These are phyloP conservation scores for Trichoderma sp. DNA, from an alignment of 2,329 filamentous ascomycete species.

Conservation along the genomic window DNA sequence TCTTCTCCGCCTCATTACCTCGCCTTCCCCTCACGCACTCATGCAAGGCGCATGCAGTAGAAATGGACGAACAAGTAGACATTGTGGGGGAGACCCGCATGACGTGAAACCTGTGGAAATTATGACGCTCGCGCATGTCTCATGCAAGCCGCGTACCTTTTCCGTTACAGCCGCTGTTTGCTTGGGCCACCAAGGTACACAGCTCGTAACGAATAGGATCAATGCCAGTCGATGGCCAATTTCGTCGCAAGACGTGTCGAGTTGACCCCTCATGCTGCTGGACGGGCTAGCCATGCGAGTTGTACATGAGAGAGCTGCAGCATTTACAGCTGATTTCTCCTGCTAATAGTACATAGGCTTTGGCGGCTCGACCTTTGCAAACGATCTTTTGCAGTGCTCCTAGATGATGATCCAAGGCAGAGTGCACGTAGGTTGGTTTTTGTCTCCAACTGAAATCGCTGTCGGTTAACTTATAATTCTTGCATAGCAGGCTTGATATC, in stretches of 20 bases:
- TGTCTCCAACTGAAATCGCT: neutral
- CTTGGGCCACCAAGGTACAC: neutral
- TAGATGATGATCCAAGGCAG: neutral
- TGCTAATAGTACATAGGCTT: neutral
- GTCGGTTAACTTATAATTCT: neutral
- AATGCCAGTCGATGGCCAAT: neutral
- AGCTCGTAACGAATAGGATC: neutral
- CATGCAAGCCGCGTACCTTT: constrained; percentile 14
- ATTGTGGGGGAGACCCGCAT: constrained; percentile 19
- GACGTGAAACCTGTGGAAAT: neutral
- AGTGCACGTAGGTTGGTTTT: neutral
- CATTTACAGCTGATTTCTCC: neutral
- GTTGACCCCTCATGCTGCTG: neutral
- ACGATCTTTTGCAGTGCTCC: neutral
- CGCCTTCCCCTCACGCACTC: constrained; percentile 9
- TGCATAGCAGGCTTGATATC: neutral
- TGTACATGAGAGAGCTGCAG: neutral
- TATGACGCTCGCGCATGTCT: neutral
- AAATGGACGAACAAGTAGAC: constrained; percentile 1
- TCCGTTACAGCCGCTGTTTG: constrained; percentile 1
- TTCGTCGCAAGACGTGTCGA: neutral
- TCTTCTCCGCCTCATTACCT: constrained; percentile 1
- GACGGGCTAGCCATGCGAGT: neutral
- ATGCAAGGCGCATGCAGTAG: constrained; percentile 9
- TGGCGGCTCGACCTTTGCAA: neutral